Evolutionary conservation across 805 yeast species (phyloP).

Genomic region (Candida easanensis): DNA sequence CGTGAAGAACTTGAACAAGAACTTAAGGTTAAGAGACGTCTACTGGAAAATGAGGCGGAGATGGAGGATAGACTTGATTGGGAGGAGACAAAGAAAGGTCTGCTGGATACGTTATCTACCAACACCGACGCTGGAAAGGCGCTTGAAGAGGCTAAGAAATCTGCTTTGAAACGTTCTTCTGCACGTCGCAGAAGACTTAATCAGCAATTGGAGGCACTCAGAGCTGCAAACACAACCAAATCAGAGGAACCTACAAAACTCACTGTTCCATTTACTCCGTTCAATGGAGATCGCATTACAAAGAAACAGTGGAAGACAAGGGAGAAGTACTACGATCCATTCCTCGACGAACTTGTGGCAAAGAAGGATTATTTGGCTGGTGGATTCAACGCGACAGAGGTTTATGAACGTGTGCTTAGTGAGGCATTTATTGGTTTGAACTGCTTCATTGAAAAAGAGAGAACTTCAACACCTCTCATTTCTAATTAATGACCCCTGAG

Average conservation of each 20-base stretch:
- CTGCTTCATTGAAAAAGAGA: constrained; percentile 69
- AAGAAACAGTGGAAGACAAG: constrained; percentile 48
- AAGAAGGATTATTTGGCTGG: constrained; percentile 76
- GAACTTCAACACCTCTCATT: constrained; percentile 16
- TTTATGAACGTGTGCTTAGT: constrained; percentile 72
- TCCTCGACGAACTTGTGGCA: constrained; percentile 46
- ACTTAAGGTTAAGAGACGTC: constrained; percentile 44
- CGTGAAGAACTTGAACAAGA: constrained; percentile 71
- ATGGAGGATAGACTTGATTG: constrained; percentile 56
- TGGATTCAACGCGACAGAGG: constrained; percentile 73
- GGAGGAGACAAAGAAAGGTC: constrained; percentile 52
- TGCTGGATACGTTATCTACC: constrained; percentile 51
- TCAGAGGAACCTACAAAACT: constrained; percentile 13
- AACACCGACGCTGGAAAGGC: constrained; percentile 43
- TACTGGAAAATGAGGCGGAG: constrained; percentile 62
- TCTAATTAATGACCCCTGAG: constrained; percentile 38
- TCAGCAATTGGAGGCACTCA: constrained; percentile 36
- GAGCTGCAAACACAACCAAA: constrained; percentile 28
- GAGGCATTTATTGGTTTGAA: constrained; percentile 91
- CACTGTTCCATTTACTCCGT: constrained; percentile 83
- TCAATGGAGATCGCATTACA: constrained; percentile 79
- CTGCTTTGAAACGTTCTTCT: constrained; percentile 60
- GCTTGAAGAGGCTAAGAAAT: constrained; percentile 48
- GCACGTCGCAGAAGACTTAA: constrained; percentile 54
- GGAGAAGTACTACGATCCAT: constrained; percentile 60